These are phyloP conservation scores for Kuraishia piskuri DNA, from an alignment of 805 yeast species.

Conservation along the genomic window DNA sequence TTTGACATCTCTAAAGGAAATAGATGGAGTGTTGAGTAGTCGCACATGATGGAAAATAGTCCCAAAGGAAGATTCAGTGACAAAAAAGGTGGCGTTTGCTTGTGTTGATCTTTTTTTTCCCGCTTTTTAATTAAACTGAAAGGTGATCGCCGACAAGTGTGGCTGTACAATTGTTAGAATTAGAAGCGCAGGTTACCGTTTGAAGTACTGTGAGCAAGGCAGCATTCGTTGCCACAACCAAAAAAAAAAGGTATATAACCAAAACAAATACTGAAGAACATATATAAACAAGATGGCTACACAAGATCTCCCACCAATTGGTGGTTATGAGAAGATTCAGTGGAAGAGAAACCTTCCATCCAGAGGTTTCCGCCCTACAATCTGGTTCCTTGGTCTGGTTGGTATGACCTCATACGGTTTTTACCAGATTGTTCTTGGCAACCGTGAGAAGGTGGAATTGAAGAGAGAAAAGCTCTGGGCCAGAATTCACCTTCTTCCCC, in stretches of 20 bases:
- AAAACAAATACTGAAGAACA: not conserved
- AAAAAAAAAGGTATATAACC: not conserved
- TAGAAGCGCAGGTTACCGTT: not conserved
- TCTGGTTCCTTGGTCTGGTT: conserved; percentile 57
- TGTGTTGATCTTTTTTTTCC: not conserved
- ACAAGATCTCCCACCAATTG: conserved; percentile 83
- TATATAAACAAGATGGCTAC: conserved; percentile 1
- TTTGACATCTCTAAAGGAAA: not conserved
- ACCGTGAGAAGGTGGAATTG: conserved; percentile 68
- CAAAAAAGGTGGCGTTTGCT: not conserved
- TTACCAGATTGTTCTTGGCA: conserved; percentile 55
- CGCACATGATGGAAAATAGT: no score
- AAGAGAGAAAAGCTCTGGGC: conserved; percentile 73
- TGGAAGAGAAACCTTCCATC: conserved; percentile 85
- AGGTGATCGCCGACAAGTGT: not conserved
- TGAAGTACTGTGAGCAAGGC: not conserved
- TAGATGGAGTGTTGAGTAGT: no score
- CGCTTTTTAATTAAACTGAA: not conserved
- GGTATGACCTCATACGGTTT: conserved; percentile 67
- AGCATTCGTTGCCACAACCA: not conserved
- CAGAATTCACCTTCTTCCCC: conserved; percentile 62
- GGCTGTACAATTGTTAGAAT: not conserved
- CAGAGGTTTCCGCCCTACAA: conserved; percentile 73
- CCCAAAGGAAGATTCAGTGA: no score
- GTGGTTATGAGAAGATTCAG: conserved; percentile 80